phyloP scores from a whole-genome alignment of 768 basidiomycete genomes.

The Mycena filopes region DNA sequence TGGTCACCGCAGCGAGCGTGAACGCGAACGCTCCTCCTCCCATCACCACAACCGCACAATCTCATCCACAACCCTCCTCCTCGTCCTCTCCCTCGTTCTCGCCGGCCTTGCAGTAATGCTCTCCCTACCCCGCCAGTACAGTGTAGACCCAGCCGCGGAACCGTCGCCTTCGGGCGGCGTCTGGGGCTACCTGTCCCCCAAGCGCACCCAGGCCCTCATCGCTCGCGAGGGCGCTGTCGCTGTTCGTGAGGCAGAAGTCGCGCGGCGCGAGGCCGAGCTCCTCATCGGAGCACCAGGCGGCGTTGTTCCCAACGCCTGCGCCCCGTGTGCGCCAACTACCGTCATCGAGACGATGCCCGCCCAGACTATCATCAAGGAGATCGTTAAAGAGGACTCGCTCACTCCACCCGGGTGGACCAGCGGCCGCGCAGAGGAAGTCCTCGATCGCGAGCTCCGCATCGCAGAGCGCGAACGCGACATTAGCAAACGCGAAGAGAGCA shows the following conservation, averaged over 20 bases:
- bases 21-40: constrained; percentile 68
- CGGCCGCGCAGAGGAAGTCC: constrained; percentile 80
- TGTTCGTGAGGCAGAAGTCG: constrained; percentile 87
- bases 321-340: constrained; percentile 65
- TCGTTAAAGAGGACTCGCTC: constrained; percentile 84
- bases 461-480: constrained; percentile 89
- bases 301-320: constrained; percentile 68
- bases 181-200: constrained; percentile 81
- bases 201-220: constrained; percentile 83
- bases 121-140: constrained; percentile 72
- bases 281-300: constrained; percentile 87
- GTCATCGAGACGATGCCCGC: constrained; percentile 68
- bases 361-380: constrained; percentile 89
- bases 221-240: constrained; percentile 84
- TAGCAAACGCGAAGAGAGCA: constrained; percentile 84
- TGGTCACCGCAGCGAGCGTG: constrained; percentile 60
- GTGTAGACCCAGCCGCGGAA: constrained; percentile 41
- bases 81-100: constrained; percentile 85
- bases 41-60: constrained; percentile 88
- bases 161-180: constrained; percentile 63
- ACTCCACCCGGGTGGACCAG: constrained; percentile 86
- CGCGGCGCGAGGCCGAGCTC: constrained; percentile 87
- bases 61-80: constrained; percentile 88
- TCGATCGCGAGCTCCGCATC: constrained; percentile 87
- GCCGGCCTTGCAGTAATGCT: constrained; percentile 94